Conservation (phyloP, 2,329 filamentous ascomycete genomes). For the Diaporthe longicolla region DNA sequence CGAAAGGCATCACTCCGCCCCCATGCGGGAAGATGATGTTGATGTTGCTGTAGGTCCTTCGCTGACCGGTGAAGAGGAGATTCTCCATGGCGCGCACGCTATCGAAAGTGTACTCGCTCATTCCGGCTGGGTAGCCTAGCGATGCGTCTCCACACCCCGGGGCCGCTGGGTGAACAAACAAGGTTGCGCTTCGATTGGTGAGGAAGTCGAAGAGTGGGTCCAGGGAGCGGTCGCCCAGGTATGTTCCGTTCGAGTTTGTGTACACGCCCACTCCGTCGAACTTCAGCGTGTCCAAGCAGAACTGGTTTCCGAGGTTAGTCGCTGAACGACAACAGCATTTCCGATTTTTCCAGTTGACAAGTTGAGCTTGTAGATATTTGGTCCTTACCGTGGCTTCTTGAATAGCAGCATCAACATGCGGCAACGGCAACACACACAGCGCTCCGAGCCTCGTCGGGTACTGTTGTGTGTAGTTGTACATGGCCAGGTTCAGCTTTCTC, state of each 20-base stretch:
- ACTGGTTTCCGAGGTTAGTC: neutral
- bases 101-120: constrained; percentile 5
- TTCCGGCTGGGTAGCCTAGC: neutral
- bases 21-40: constrained; percentile 4
- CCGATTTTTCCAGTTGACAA: neutral
- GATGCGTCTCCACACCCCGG: neutral
- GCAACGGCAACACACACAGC: constrained; percentile 13
- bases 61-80: neutral
- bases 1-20: neutral
- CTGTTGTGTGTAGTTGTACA: neutral
- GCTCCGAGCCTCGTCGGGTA: constrained; percentile 8
- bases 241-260: neutral
- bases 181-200: neutral
- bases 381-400: neutral
- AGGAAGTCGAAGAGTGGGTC: neutral
- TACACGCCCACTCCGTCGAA: constrained; percentile 3
- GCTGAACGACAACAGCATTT: no score
- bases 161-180: neutral
- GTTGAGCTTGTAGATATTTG: no score
- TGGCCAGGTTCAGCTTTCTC: neutral
- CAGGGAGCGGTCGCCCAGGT: neutral
- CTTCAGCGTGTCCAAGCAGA: neutral
- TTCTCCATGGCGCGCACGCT: constrained; percentile 15
- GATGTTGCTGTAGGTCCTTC: neutral
- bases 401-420: neutral